phyloP scores from a whole-genome alignment of 441 rosid genomes.

The Manihot esculenta region DNA sequence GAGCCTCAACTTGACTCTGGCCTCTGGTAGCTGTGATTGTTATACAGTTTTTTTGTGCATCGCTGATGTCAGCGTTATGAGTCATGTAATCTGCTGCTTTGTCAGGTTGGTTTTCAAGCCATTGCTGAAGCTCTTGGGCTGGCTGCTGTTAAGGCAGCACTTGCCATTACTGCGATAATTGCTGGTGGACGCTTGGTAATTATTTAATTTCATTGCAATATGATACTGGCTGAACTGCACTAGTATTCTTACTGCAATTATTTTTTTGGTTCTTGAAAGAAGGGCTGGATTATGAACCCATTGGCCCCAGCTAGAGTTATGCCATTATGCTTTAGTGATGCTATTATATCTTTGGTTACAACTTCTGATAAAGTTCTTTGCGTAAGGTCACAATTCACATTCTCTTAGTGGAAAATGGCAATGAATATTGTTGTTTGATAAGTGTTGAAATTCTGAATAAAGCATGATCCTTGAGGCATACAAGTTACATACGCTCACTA shows the following conservation, averaged over 20 bases:
- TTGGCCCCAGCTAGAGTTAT: neutral
- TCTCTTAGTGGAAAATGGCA: neutral
- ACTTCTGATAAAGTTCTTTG: neutral
- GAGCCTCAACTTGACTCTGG: constrained; percentile 11
- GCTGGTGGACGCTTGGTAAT: constrained; percentile 98
- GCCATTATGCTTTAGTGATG: neutral
- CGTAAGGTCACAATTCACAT: neutral
- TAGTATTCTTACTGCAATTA: neutral
- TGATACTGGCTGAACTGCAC: constrained; percentile 22
- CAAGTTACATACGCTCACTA: neutral
- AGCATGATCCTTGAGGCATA: neutral
- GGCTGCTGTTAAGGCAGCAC: constrained; percentile 95
- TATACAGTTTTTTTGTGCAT: constrained; percentile 7
- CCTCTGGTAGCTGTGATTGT: constrained; percentile 9
- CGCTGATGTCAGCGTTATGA: constrained; percentile 21
- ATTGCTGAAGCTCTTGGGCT: constrained; percentile 98
- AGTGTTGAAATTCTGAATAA: neutral
- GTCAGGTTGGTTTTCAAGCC: constrained; percentile 92
- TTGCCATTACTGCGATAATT: constrained; percentile 94
- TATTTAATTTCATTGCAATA: constrained; percentile 25
- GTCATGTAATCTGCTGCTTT: constrained; percentile 29
- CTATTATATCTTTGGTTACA: neutral
- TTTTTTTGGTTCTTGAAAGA: neutral
- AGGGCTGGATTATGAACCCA: neutral
- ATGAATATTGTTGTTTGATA: neutral